These are phyloP conservation scores for Fusarium musae DNA, from an alignment of 2,329 filamentous ascomycete species.

Conservation along the genomic window DNA sequence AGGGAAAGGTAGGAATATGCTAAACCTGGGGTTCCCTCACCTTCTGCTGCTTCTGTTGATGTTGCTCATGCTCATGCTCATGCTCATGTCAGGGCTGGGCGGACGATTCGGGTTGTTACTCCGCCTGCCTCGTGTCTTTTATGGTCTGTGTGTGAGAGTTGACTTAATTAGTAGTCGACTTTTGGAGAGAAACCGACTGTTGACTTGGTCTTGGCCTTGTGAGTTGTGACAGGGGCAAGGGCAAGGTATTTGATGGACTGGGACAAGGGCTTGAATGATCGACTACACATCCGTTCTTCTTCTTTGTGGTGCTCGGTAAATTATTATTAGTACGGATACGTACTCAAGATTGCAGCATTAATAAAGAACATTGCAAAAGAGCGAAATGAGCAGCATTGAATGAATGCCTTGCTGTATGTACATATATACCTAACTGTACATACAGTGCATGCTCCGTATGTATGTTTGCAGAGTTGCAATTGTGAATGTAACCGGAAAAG, in stretches of 20 bases:
- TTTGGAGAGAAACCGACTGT: background rate
- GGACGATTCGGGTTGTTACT: slow-evolving; percentile 37
- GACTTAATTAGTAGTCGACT: background rate
- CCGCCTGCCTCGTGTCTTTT: slow-evolving; percentile 36
- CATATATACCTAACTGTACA: background rate
- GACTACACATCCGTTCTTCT: slow-evolving; percentile 5
- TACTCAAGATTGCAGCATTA: slow-evolving; percentile 3
- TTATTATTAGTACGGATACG: background rate
- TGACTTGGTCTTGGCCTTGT: background rate
- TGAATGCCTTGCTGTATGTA: background rate
- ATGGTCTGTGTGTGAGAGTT: slow-evolving; percentile 22
- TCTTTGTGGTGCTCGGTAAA: background rate
- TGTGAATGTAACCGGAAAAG: background rate
- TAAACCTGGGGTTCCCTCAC: slow-evolving; percentile 33
- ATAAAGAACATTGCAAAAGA: background rate
- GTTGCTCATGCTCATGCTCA: slow-evolving; percentile 1
- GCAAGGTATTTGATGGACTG: slow-evolving; percentile 9
- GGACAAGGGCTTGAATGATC: slow-evolving; percentile 31
- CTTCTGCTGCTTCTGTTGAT: slow-evolving; percentile 8
- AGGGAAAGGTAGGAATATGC: background rate
- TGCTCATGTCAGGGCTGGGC: slow-evolving; percentile 27
- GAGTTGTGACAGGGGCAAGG: background rate
- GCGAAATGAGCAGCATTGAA: background rate
- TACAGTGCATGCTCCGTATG: background rate
- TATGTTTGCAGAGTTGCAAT: background rate